Evolutionary conservation across 345 rosid species (phyloP).

Genomic region (Hibiscus trionum): DNA sequence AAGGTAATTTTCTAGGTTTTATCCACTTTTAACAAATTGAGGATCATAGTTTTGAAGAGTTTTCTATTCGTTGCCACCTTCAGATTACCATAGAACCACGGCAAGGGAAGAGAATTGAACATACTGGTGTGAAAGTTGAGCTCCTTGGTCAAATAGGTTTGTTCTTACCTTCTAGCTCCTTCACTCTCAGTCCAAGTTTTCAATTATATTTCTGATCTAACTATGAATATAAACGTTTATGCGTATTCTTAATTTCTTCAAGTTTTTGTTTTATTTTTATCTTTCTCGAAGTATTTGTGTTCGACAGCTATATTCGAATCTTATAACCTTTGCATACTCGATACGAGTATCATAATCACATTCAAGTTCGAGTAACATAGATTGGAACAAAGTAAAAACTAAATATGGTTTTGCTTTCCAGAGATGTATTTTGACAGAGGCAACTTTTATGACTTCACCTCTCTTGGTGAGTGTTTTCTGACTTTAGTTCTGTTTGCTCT

Average conservation of each 20-base stretch:
- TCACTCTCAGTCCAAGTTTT: neutral
- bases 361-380: neutral
- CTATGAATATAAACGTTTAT: neutral
- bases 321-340: too few species aligned
- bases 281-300: neutral
- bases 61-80: slow-evolving; percentile 7
- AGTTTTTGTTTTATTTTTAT: neutral
- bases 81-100: slow-evolving; percentile 74
- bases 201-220: neutral
- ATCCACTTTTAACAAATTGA: neutral
- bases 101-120: slow-evolving; percentile 92
- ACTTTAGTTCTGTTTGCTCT: slow-evolving; percentile 9
- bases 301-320: too few species aligned
- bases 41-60: neutral
- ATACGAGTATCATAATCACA: neutral
- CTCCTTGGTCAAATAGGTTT: slow-evolving; percentile 96
- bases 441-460: slow-evolving; percentile 90
- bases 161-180: slow-evolving; percentile 13
- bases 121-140: slow-evolving; percentile 92
- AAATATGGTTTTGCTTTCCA: slow-evolving; percentile 26
- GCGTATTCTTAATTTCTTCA: neutral
- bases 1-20: slow-evolving; percentile 41
- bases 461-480: slow-evolving; percentile 64
- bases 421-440: slow-evolving; percentile 96
- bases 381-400: slow-evolving; percentile 4